phyloP scores from a whole-genome alignment of 495 filamentous ascomycete species.

The Penicillium herquei region DNA sequence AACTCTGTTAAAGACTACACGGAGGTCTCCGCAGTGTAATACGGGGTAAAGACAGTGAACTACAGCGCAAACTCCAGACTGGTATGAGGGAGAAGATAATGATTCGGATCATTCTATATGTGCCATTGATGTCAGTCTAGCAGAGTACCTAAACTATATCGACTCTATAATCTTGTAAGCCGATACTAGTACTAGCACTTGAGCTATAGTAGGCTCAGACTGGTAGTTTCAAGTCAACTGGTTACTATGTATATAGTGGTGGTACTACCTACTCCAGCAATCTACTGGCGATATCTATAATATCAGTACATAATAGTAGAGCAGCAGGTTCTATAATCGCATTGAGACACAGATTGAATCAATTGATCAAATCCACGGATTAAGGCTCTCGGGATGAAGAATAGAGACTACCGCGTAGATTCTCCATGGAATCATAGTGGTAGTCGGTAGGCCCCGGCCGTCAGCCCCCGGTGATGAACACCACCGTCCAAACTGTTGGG shows the following conservation, averaged over 20 bases:
- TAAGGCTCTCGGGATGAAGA: background rate
- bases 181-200: no score
- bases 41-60: conserved; percentile 3
- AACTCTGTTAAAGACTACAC: background rate
- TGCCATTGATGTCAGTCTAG: no score
- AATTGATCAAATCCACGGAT: background rate
- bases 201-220: no score
- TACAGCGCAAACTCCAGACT: conserved; percentile 16
- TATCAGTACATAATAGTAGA: no score
- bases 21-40: conserved; percentile 18
- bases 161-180: no score
- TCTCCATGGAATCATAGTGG: background rate
- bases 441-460: conserved; percentile 6
- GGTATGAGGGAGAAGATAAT: background rate
- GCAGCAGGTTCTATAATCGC: no score
- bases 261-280: no score
- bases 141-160: no score
- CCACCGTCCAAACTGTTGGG: background rate
- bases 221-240: no score
- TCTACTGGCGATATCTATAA: no score
- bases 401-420: conserved; percentile 7
- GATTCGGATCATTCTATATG: background rate
- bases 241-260: no score
- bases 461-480: conserved; percentile 1
- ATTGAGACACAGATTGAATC: no score